These are phyloP conservation scores for Pseudocercospora fijiensis DNA, from an alignment of 2,329 filamentous ascomycete species.

Conservation along the genomic window DNA sequence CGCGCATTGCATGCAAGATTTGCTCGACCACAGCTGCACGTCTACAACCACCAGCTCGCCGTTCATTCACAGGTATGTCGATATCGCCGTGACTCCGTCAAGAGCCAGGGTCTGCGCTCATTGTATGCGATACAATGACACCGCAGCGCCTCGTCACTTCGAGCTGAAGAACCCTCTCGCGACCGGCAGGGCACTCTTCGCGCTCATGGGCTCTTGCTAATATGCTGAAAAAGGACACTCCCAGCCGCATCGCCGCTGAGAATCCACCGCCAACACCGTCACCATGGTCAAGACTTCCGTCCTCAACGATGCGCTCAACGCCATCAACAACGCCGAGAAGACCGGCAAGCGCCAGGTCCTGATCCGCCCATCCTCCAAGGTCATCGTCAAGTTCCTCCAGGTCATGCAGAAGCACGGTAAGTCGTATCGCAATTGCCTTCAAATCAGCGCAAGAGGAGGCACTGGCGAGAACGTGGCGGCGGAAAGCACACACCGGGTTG, in stretches of 20 bases:
- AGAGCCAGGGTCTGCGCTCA: slow-evolving; percentile 49
- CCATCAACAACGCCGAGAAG: slow-evolving; percentile 99
- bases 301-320: slow-evolving; percentile 81
- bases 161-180: slow-evolving; percentile 68
- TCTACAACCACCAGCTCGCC: slow-evolving; percentile 19
- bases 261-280: slow-evolving; percentile 69
- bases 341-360: slow-evolving; percentile 98
- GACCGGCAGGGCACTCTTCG: slow-evolving; percentile 64
- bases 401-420: slow-evolving; percentile 99
- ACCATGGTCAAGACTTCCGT: slow-evolving; percentile 99
- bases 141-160: slow-evolving; percentile 50
- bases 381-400: slow-evolving; percentile 98
- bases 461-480: not conserved
- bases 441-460: slow-evolving; percentile 27
- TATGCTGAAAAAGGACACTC: slow-evolving; percentile 55
- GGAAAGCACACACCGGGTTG: slow-evolving; percentile 68
- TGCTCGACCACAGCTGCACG: slow-evolving; percentile 21
- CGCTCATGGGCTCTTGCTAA: slow-evolving; percentile 59
- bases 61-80: slow-evolving; percentile 39
- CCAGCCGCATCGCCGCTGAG: slow-evolving; percentile 61
- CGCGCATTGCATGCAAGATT: not conserved
- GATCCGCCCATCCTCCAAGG: slow-evolving; percentile 97
- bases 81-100: slow-evolving; percentile 48
- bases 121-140: slow-evolving; percentile 41
- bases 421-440: slow-evolving; percentile 44